These are phyloP conservation scores for Pichia sp. DNA, from an alignment of 1,139 yeast genomes.

Conservation along the genomic window DNA sequence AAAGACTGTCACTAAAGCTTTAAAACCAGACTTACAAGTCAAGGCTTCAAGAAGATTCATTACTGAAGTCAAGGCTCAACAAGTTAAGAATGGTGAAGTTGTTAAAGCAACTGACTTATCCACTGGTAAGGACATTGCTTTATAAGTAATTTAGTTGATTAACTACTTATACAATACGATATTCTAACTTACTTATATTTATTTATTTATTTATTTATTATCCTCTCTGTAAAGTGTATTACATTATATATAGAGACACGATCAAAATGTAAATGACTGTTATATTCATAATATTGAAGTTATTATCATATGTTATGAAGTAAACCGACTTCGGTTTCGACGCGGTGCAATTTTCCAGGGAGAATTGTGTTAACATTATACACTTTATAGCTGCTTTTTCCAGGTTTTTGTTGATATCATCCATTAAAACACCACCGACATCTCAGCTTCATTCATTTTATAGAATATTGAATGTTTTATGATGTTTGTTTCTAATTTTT, in stretches of 20 bases:
- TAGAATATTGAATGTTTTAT: neutral
- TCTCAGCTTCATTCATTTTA: neutral
- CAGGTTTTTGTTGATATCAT: neutral
- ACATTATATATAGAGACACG: neutral
- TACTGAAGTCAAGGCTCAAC: slow-evolving; percentile 71
- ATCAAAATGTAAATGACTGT: neutral
- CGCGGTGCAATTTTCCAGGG: neutral
- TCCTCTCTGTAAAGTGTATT: neutral
- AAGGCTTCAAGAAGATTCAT: slow-evolving; percentile 69
- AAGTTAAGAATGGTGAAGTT: slow-evolving; percentile 61
- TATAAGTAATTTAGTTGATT: neutral
- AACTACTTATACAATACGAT: neutral
- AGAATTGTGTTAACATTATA: neutral
- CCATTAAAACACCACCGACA: neutral
- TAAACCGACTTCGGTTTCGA: neutral
- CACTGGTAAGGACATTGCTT: slow-evolving; percentile 19
- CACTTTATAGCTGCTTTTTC: neutral
- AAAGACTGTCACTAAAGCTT: slow-evolving; percentile 77
- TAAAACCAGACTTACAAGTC: slow-evolving; percentile 81
- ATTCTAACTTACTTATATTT: neutral
- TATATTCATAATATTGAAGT: neutral
- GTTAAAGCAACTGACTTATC: slow-evolving; percentile 23
- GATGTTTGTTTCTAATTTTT: neutral
- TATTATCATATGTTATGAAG: neutral
- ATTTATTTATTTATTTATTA: neutral